Evolutionary conservation across 139 green algal species (phyloP), one percentile per base, ranked within the genome.

Genomic region (Pseudopediastrum boryanum): DNA sequence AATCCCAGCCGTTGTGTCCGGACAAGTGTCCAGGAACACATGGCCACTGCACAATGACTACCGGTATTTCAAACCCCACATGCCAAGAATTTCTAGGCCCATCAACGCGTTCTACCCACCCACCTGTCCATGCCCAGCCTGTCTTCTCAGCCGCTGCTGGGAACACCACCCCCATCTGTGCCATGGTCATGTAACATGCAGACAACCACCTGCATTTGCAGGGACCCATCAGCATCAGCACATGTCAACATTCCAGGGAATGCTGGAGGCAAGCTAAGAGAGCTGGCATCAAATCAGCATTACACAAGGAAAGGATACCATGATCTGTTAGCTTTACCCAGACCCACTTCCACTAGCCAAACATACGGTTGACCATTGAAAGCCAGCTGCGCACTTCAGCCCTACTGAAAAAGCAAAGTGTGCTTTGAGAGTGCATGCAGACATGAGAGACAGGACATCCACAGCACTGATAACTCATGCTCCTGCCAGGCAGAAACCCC

Each of bases 121-220:
- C 44, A 9, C 75, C 64, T 29, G 56, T 61, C 77, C 77, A 83
- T 1, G 77, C 77, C 77, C 77, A 83, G 31, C 77, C 77, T 23
- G 43, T 9, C 27, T 73, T 51, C 3, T 46, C 31, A 19, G 59
- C 71, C 19, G 83, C 85, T 59, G 91, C 84, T 76, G 91, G 90
- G 78, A 94, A 93, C 33, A 84, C 86, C 16, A 92, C 86, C 10
- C 85, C 85, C 25, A 96, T 67, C 81, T 95, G 85, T 2, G 90
- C 93, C 41, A 88, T 80, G 8, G 87, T 77, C 63, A 93, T 89
- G 71, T 92, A 94, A 10, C 80, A 66, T 6, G 86, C 58, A 2
- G 62, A 85, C 31, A 94, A 75, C 88, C 86, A 94, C 31, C 78
- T 73, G 36, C 56, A 66, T 12, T 27, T n/a, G 56, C 25, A 27